Conservation (phyloP, 139 green algal genomes). For the Closterium sp. region DNA sequence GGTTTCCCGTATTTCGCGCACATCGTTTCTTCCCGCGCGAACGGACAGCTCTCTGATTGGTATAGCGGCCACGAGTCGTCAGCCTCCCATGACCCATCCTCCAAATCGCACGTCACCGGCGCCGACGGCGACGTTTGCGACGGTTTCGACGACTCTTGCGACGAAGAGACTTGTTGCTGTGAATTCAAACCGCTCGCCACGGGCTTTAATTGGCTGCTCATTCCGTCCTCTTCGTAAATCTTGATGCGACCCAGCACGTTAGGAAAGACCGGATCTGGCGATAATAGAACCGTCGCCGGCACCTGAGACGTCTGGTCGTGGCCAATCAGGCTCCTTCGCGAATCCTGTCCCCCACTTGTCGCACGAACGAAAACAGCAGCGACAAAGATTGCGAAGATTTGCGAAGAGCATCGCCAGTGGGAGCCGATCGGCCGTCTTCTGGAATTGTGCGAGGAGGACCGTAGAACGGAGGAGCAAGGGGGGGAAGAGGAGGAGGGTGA, state of each 20-base stretch:
- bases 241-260: background rate
- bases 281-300: background rate
- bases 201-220: background rate
- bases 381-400: background rate
- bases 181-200: background rate
- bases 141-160: background rate
- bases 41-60: background rate
- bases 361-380: background rate
- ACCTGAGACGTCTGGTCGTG: background rate
- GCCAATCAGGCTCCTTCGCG: background rate
- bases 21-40: background rate
- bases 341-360: background rate
- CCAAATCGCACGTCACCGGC: background rate
- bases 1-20: background rate
- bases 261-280: background rate
- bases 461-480: background rate
- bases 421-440: background rate
- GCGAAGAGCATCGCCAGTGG: background rate
- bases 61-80: background rate
- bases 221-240: background rate
- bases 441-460: background rate
- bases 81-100: background rate
- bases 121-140: background rate
- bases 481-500: too few relatives aligned
- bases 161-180: background rate